Conservation (phyloP, 179 eudicot species). For the Dionaea muscipula region DNA sequence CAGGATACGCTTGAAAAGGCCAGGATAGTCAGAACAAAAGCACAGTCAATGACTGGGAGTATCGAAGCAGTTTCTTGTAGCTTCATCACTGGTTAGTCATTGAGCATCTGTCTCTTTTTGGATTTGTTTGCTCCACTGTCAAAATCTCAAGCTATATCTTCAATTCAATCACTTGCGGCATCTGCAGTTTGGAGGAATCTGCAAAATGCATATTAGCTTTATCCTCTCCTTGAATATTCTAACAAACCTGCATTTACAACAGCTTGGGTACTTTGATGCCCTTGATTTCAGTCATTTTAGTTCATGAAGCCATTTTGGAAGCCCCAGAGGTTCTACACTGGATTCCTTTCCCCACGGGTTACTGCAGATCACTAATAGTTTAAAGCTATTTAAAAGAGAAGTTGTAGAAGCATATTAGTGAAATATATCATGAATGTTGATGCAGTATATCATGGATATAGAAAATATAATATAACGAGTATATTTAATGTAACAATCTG, state of each 20-base stretch:
- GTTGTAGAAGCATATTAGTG: no score
- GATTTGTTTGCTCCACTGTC: neutral
- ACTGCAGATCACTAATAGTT: no score
- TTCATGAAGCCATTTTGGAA: neutral
- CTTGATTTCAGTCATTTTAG: neutral
- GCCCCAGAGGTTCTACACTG: neutral
- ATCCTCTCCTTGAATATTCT: no score
- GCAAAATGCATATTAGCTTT: neutral
- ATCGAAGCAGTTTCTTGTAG: slow-evolving; percentile 73
- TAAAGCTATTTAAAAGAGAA: no score
- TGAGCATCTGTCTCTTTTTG: neutral
- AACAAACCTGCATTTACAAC: no score
- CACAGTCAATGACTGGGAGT: slow-evolving; percentile 56
- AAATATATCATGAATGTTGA: no score
- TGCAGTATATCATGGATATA: no score
- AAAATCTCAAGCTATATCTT: neutral
- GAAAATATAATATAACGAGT: neutral
- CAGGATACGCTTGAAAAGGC: slow-evolving; percentile 85
- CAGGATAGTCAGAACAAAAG: slow-evolving; percentile 55
- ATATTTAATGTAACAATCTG: no score
- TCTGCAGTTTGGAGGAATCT: neutral
- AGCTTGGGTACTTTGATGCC: no score
- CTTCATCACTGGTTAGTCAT: slow-evolving; percentile 62
- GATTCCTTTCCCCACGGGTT: no score
- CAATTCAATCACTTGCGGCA: neutral